A percentile compares a stretch with the other conserved stretches of the same genome.
phyloP scores from a whole-genome alignment of 73 alveolate genomes.

The Tetrahymena malaccensis region DNA sequence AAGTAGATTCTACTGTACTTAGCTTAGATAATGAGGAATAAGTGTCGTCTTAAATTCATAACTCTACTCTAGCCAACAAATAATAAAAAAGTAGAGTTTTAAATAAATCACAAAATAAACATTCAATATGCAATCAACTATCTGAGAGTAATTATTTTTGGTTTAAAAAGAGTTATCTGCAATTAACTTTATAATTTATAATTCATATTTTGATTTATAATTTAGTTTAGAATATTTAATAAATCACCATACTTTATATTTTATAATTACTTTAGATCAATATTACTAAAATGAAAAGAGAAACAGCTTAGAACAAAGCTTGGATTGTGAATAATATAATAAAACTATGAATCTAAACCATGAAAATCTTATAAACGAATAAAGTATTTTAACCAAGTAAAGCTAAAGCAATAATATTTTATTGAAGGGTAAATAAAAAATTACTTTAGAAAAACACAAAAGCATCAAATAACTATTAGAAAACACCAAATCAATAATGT shows the following conservation, averaged over 20 bases:
- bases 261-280: too few relatives aligned
- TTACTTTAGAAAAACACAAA: too few relatives aligned
- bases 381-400: not conserved
- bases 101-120: not conserved
- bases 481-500: not conserved
- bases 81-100: too few relatives aligned
- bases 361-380: not conserved
- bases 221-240: too few relatives aligned
- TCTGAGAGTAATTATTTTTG: not conserved
- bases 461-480: not conserved
- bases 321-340: not conserved
- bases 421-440: not conserved
- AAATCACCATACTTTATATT: too few relatives aligned
- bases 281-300: not conserved
- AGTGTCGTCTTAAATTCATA: not conserved
- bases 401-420: not conserved
- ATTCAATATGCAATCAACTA: not conserved
- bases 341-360: not conserved
- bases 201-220: too few relatives aligned
- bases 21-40: not conserved
- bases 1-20: not conserved
- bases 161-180: too few relatives aligned
- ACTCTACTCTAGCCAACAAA: not conserved
- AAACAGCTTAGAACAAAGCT: not conserved
- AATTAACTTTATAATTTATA: too few relatives aligned